Conservation (phyloP, 345 rosid genomes). For the Carallia pectinifolia region DNA sequence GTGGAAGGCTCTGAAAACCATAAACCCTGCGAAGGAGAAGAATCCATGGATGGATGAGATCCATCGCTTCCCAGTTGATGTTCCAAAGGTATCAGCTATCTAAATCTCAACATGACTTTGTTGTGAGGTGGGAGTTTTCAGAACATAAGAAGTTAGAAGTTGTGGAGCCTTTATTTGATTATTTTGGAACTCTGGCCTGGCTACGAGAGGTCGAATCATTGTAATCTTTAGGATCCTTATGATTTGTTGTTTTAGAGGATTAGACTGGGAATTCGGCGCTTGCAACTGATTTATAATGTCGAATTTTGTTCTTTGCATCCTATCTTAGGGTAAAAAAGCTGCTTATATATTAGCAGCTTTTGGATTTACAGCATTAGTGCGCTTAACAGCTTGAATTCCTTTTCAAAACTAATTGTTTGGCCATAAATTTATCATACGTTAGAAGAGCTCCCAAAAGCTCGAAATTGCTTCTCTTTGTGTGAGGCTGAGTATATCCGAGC, state of each 20-base stretch:
- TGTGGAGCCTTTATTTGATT: no score
- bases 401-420: no score
- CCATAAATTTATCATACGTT: no score
- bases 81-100: constrained; percentile 53
- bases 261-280: background rate
- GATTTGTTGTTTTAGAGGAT: background rate
- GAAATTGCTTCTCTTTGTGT: no score
- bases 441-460: no score
- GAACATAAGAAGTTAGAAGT: background rate
- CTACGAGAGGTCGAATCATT: background rate
- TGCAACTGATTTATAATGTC: background rate
- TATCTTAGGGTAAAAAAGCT: no score
- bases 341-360: no score
- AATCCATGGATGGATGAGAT: constrained; percentile 33
- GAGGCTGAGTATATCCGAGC: no score
- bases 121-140: constrained; percentile 2
- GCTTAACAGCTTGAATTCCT: no score
- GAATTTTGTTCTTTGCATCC: background rate
- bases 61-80: constrained; percentile 27
- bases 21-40: constrained; percentile 28
- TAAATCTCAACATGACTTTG: background rate
- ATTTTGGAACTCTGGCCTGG: no score
- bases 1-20: constrained; percentile 39
- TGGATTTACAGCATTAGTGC: no score
- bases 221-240: background rate